Evolutionary conservation across 176 grass and related monocot species (phyloP).

Genomic region (Oryza nivara): DNA sequence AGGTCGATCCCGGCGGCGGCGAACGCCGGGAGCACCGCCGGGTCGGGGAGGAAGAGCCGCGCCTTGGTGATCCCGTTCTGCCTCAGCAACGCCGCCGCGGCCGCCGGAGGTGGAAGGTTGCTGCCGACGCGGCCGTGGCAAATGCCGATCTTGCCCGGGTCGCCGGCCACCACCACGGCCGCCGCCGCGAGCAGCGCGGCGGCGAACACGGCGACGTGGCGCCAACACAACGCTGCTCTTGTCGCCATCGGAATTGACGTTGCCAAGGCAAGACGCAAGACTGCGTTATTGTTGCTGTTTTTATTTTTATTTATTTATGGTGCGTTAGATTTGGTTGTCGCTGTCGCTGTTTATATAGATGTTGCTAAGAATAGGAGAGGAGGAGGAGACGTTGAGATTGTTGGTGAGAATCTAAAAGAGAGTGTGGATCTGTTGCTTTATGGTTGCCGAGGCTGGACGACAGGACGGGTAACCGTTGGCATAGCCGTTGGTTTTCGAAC

Average conservation of each 20-base stretch:
- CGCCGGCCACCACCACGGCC: background rate
- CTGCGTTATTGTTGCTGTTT: background rate
- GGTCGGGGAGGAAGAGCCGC: constrained; percentile 63
- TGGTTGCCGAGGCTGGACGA: constrained; percentile 3
- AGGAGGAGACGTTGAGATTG: background rate
- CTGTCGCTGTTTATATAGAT: constrained; percentile 6
- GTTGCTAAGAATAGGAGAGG: background rate
- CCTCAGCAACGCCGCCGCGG: constrained; percentile 44
- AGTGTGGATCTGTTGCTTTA: constrained; percentile 2
- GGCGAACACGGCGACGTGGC: constrained; percentile 1
- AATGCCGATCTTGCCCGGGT: constrained; percentile 50
- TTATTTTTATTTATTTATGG: background rate
- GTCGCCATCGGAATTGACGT: constrained; percentile 20
- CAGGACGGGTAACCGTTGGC: background rate
- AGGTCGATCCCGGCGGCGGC: constrained; percentile 51
- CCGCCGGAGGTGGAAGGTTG: constrained; percentile 47
- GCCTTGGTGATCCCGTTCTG: constrained; percentile 55
- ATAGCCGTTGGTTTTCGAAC: background rate
- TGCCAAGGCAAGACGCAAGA: background rate
- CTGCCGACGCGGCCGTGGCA: constrained; percentile 64
- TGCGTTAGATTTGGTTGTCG: background rate
- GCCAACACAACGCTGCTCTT: background rate
- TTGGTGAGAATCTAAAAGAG: background rate
- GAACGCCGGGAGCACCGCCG: constrained; percentile 59
- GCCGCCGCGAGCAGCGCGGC: background rate